Percentiles rank a stretch among this genome's conserved stretches.
These are phyloP conservation scores for Anthostomella pinea DNA, from an alignment of 2,329 filamentous ascomycete genomes.

Conservation along the genomic window DNA sequence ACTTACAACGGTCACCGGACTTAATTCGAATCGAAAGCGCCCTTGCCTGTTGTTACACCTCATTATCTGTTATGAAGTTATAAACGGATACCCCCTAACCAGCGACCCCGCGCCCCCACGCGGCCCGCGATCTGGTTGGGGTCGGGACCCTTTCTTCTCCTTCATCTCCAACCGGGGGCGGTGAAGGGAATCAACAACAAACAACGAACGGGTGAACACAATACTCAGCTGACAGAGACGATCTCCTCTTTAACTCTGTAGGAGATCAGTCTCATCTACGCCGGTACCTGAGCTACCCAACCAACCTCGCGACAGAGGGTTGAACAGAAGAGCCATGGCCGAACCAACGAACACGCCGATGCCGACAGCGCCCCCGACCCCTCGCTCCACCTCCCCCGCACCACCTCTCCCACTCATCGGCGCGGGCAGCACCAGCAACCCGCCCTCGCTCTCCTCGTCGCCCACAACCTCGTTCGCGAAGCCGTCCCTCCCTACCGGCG, in stretches of 20 bases:
- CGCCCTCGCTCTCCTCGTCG: constrained; percentile 22
- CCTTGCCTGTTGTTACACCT: no score
- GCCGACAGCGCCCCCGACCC: constrained; percentile 41
- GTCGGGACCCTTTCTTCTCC: neutral
- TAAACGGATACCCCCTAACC: no score
- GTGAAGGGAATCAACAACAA: constrained; percentile 2
- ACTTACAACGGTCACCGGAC: no score
- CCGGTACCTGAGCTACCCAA: neutral
- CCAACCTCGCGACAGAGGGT: neutral
- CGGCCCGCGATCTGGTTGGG: neutral
- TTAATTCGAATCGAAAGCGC: no score
- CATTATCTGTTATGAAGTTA: no score
- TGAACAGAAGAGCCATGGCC: constrained; percentile 35
- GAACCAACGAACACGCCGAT: constrained; percentile 47
- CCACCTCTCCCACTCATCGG: constrained; percentile 11
- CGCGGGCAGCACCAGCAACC: constrained; percentile 12
- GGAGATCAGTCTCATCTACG: no score
- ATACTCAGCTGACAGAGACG: neutral
- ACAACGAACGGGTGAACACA: neutral
- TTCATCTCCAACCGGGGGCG: constrained; percentile 1
- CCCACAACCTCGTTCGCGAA: constrained; percentile 21
- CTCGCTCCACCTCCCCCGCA: constrained; percentile 42
- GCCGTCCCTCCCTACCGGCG: constrained; percentile 19
- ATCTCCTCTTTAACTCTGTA: neutral
- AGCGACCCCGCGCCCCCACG: neutral